Base-by-base conservation (phyloP, 2,329 filamentous ascomycete genomes). In the Phialophora expanda region DNA sequence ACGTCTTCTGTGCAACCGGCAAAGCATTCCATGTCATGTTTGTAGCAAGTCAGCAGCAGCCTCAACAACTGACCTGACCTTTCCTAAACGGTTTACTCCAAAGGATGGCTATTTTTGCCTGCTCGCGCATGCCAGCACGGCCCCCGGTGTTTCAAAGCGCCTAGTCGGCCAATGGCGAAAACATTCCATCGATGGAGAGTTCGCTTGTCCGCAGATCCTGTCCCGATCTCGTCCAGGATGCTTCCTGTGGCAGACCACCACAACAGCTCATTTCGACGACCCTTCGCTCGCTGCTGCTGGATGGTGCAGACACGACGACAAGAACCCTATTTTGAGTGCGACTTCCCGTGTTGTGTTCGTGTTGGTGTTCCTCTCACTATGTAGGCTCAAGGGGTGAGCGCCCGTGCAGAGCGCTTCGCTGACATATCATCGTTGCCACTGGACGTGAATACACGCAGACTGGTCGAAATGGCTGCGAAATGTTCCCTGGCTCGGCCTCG, bases 161-260 rank as follows among this genome's bases (percentile, higher is more conserved):
- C 58, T 61, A 53, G 34, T 41, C 24, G 46, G 58, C 58, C 58
- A 61, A 61, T 61, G 14, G 58, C 48, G 14, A 41, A 61, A 14
- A 53, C 20, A 38, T 30, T 22, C 41, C 14, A 22, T n/a, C 9
- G 20, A 32, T 34, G 7, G 17, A 12, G 30, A 24, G 50, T 59
- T 59, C 24, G 56, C 28, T 34, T 50, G 34, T 17, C 22, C 2
- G 58, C 20, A 61, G 58, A 51, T 53, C 46, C 51, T 61, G 44
- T 53, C 20, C 22, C 9, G 5, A 14, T 44, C 48, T 51, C 9
- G 22, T 51, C 24, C 22, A 26, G 1, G 11, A 12, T 51, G 48
- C 20, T 24, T 28, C 3, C 9, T 11, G 46, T 5, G 34, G 34
- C 34, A 44, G 38, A 51, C 48, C 26, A 24, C 48, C 20, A 51